Evolutionary conservation across 208 protist genomes (phyloP), one percentile per base, ranked within the genome.

Genomic region (Trypanosoma lewisi): DNA sequence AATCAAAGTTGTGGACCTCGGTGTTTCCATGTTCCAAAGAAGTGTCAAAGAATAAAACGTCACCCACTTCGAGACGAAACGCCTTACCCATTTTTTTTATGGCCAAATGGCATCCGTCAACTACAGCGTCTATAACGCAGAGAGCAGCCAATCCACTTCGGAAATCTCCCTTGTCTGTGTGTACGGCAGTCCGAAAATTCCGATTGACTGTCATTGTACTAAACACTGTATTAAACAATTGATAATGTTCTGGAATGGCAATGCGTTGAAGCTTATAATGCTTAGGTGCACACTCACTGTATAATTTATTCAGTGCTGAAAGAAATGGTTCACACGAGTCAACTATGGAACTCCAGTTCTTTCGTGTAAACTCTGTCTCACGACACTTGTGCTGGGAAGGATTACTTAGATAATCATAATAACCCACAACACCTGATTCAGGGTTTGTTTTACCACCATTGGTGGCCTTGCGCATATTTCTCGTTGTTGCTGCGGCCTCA

Each of bases 371-470:
- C 60, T 82, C 70, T 7, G 89, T 97, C 63, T 93, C 82, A 23
- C 92, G 82, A 58, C 89, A 97, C 59, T 96, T 97, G 42, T 69
- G 74, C 45, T 50, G 69, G 4, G 73, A 84, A 4, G 89, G 88
- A 56, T 91, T 93, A 37, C 74, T 93, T 17, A 95, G 70, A 56
- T 96, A 97, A 66, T 97, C 92, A 63, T 97, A 97, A 65, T 86
- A 95, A 33, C 89, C 92, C 0, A 91, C 84, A 63, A 97, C 90
- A 47, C 92, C 89, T 9, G 85, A 93, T 57, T 94, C 76, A 12
- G 89, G 92, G 28, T 87, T 86, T n/a, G 59, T 48, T 19, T 55
- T 25, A 25, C 89, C 89, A 33, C 88, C 87, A 75, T 97, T 96
- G 9, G 76, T 85, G 4, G 63, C 63, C 0, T 84, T 82, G 28